These are phyloP conservation scores for Leucocoprinus leucothites DNA, from an alignment of 768 basidiomycete genomes.

Conservation along the genomic window DNA sequence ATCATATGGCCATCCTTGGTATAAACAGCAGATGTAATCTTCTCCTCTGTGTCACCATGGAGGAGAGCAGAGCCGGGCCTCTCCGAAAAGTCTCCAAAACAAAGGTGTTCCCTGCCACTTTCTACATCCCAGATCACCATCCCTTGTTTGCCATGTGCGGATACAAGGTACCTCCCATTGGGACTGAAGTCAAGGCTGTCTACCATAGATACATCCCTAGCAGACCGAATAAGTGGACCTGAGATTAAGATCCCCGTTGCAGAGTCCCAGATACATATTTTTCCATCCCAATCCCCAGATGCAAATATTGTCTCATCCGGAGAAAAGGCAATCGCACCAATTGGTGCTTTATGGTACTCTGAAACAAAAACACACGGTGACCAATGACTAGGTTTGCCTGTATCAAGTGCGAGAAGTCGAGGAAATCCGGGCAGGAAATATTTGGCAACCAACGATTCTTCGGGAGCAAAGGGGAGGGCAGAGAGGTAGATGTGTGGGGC, in stretches of 20 bases:
- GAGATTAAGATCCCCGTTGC: conserved; percentile 11
- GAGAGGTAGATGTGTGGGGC: conserved; percentile 25
- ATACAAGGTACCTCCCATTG: conserved; percentile 21
- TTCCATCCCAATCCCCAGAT: conserved; percentile 25
- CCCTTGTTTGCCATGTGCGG: conserved; percentile 12
- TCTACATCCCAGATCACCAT: conserved; percentile 21
- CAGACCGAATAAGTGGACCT: conserved; percentile 19
- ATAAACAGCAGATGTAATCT: too few relatives aligned
- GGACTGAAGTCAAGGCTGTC: too few relatives aligned
- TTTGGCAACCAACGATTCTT: conserved; percentile 16
- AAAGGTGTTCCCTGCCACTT: neutral
- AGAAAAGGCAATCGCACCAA: too few relatives aligned
- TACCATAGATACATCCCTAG: conserved; percentile 20
- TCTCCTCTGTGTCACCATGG: too few relatives aligned
- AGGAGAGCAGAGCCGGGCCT: too few relatives aligned
- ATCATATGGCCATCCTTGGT: too few relatives aligned
- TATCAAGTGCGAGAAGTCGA: conserved; percentile 8
- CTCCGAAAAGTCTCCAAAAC: too few relatives aligned
- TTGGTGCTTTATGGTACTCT: conserved; percentile 12
- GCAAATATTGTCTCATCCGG: conserved; percentile 22
- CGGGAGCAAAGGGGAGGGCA: conserved; percentile 26
- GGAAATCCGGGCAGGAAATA: conserved; percentile 14
- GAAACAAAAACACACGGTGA: conserved; percentile 16
- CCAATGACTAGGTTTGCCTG: conserved; percentile 16
- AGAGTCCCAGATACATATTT: conserved; percentile 20